A percentile compares a stretch with the other conserved stretches of the same genome.
Evolutionary conservation across 2,329 filamentous ascomycete species (phyloP).

Genomic region (Colletotrichum lindemuthianum): DNA sequence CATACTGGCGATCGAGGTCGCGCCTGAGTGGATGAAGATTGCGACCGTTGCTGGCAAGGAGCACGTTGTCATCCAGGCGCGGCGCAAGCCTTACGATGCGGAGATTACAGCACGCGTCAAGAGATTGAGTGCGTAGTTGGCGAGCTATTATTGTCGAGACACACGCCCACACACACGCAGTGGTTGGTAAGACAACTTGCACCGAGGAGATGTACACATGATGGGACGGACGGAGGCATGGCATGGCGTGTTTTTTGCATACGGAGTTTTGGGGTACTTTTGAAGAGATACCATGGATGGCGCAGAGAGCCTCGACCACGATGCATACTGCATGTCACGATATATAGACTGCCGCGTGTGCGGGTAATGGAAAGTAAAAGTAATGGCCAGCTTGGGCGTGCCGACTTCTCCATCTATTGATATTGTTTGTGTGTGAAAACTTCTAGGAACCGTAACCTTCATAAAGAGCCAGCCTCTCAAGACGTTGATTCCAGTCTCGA

Average conservation of each 20-base stretch:
- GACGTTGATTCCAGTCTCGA: conserved; percentile 23
- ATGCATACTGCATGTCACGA: neutral
- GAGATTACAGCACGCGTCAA: conserved; percentile 31
- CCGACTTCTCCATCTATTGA: conserved; percentile 36
- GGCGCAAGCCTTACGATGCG: conserved; percentile 47
- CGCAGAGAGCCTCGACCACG: no score
- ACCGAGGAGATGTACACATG: neutral
- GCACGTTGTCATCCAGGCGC: conserved; percentile 65
- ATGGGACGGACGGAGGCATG: conserved; percentile 27
- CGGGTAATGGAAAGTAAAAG: conserved; percentile 16
- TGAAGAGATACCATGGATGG: conserved; percentile 21
- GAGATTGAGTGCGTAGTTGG: conserved; percentile 5
- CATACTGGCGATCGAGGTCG: conserved; percentile 63
- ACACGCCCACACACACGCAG: neutral
- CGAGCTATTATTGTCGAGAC: no score
- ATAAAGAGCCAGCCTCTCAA: conserved; percentile 31
- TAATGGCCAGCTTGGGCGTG: conserved; percentile 30
- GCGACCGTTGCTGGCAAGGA: conserved; percentile 63
- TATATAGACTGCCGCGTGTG: neutral
- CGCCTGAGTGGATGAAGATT: conserved; percentile 65
- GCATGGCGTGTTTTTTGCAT: conserved; percentile 23
- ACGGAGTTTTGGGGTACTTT: conserved; percentile 23
- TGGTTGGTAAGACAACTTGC: neutral
- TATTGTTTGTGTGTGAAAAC: conserved; percentile 16
- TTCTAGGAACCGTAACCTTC: conserved; percentile 36